Evolutionary conservation across 176 grass and related monocot genomes (phyloP), one percentile per base, ranked within the genome.

Genomic region (Eleusine coracana): DNA sequence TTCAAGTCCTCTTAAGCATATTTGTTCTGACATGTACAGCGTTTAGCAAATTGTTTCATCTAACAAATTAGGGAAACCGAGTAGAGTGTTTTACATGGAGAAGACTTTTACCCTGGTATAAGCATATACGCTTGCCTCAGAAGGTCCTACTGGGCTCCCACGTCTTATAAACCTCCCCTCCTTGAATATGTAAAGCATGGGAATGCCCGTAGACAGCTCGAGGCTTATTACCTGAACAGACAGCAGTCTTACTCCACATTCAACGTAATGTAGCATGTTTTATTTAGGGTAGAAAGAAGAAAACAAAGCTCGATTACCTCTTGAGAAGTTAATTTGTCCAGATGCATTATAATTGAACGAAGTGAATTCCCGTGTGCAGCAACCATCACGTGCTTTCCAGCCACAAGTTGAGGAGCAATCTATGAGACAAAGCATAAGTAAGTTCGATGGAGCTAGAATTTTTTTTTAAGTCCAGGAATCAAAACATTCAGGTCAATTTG

Each of bases 111-210:
- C 97, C 89, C 85, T 96, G 51, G 87, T 99, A 86, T 96, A 99
- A 73, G 97, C 97, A 90, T 99, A 99, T 55, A 99, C 97, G 27
- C 97, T 87, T 79, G 91, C 87, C 87, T 96, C 97, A 46, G 91
- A 92, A 74, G 97, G 93, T 31, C 89, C 89, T 39, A 83, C 80
- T 31, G 93, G 96, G 36, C 96, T 99, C 13, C 96, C 96, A 60
- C 96, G 83, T 31, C 97, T 90, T 55, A 96, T 96, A 88, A 99
- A 99, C 64, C 88, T 94, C 27, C 91, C 97, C 79, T 96, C 91
- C 85, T 96, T 99, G 82, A 90, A 96, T 83, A 99, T 99, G 65
- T 99, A 99, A 74, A 99, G 87, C 97, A 99, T 99, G 56, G 97
- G 97, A 75, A 99, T 83, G 74, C 97, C 97, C 16, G 97, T 99